Evolutionary conservation across 208 protist species (phyloP), one percentile per base, ranked within the genome.

Genomic region (Herpetomonas tarakana): DNA sequence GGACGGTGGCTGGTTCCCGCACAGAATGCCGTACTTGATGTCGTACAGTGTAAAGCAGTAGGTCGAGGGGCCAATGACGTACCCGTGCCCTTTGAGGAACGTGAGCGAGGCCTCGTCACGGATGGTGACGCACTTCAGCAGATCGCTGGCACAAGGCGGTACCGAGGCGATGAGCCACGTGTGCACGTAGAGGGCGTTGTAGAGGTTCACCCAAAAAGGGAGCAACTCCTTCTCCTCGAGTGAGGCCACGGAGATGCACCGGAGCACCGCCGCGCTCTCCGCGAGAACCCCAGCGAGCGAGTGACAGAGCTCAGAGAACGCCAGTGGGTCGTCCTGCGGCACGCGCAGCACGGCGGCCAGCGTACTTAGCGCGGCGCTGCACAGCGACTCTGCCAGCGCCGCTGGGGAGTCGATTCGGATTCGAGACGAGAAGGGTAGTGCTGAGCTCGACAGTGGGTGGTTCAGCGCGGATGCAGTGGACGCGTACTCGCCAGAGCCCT

Each of bases 21-120:
- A 63, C 11, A 90, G 65, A 35, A 93, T 76, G 49, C 78, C 80
- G 65, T 88, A 72, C 60, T 93, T 93, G 51, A 93, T 78, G 31
- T 83, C 83, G 25, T 31, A 68, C 12, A 89, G 64, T 3, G 77
- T 71, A 12, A 71, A 58, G 16, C 35, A 22, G n/a, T n/a, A n/a
- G n/a, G n/a, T n/a, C 14, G 16, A 19, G 66, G 14, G 65, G 54
- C 19, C 86, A 52, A 93, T 78, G 7, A 65, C 46, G 38, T 89
- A 86, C 3, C 68, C 67, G 65, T 88, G 76, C 16, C 44, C 53
- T 54, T 71, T 65, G 58, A 86, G 79, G 51, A 88, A 89, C 29
- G 63, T 26, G 11, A 24, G 9, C 19, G 19, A 2, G 53, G 29
- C 18, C 47, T 62, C 35, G 21, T 49, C 44, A 24, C n/a, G 14